A percentile compares a stretch with the other conserved stretches of the same genome.
Evolutionary conservation across 148 eudicot species (phyloP).

Genomic region (Silene conica): DNA sequence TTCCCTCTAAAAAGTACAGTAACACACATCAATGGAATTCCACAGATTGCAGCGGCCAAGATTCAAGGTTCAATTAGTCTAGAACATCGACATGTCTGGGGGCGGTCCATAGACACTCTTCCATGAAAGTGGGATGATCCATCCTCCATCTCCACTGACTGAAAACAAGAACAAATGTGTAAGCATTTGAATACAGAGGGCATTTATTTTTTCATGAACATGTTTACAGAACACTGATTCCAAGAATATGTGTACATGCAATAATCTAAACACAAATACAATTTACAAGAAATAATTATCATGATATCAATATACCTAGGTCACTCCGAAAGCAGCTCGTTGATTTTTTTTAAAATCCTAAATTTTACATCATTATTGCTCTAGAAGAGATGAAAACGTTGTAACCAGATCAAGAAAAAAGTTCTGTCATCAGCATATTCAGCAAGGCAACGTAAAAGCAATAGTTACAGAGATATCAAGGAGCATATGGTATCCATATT

Average conservation of each 20-base stretch:
- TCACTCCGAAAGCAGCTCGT: not conserved
- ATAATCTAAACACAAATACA: not conserved
- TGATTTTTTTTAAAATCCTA: not conserved
- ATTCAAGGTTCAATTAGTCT: conserved; percentile 18
- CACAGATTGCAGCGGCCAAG: not conserved
- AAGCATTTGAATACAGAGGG: not conserved
- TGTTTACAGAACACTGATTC: not conserved
- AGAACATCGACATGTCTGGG: conserved; percentile 79
- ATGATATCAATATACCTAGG: not conserved
- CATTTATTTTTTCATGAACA: not conserved
- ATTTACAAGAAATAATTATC: not conserved
- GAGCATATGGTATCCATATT: not conserved
- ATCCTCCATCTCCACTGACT: conserved; percentile 61
- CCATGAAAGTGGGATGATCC: conserved; percentile 93
- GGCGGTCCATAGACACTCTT: conserved; percentile 96
- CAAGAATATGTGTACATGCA: not conserved
- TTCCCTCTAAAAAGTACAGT: not conserved
- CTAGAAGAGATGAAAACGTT: not conserved
- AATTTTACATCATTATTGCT: not conserved
- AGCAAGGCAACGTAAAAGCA: not conserved
- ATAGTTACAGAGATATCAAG: not conserved
- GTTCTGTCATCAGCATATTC: not conserved
- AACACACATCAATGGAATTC: not conserved
- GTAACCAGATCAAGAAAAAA: not conserved
- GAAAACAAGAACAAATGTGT: conserved; percentile 16